These are phyloP conservation scores for Phaeosphaeriaceae sp. DNA, from an alignment of 2,329 filamentous ascomycete species.

Conservation along the genomic window DNA sequence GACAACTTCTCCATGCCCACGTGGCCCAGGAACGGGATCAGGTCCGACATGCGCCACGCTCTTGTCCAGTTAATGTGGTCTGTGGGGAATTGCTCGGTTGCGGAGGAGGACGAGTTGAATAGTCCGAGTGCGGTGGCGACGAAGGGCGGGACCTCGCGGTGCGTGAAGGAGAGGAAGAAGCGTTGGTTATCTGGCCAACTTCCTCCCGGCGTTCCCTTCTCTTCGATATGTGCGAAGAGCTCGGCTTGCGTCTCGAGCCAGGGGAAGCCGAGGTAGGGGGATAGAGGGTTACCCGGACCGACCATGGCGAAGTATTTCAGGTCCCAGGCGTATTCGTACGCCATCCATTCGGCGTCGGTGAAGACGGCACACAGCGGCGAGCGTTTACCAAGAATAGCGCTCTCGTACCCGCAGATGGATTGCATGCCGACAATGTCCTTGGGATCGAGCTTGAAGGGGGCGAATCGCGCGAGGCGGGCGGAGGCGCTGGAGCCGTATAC, in stretches of 20 bases:
- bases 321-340: slow-evolving; percentile 69
- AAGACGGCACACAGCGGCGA: slow-evolving; percentile 66
- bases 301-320: slow-evolving; percentile 69
- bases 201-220: slow-evolving; percentile 51
- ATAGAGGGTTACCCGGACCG: slow-evolving; percentile 66
- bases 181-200: slow-evolving; percentile 56
- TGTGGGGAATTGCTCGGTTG: slow-evolving; percentile 66
- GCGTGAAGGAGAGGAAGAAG: slow-evolving; percentile 71
- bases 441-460: slow-evolving; percentile 64
- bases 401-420: slow-evolving; percentile 70
- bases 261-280: slow-evolving; percentile 67
- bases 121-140: slow-evolving; percentile 71
- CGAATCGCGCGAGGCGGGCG: slow-evolving; percentile 29
- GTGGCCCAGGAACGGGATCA: slow-evolving; percentile 71
- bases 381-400: slow-evolving; percentile 65
- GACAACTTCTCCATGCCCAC: slow-evolving; percentile 70
- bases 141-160: slow-evolving; percentile 71
- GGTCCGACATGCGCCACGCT: slow-evolving; percentile 67
- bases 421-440: slow-evolving; percentile 70
- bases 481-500: slow-evolving; percentile 35
- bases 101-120: slow-evolving; percentile 71
- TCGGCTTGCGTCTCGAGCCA: slow-evolving; percentile 68
- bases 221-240: slow-evolving; percentile 31
- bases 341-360: slow-evolving; percentile 67
- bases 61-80: slow-evolving; percentile 66